Evolutionary conservation across 1,284 basidiomycete genomes (phyloP).

Genomic region (Xerocomus alliaceus): DNA sequence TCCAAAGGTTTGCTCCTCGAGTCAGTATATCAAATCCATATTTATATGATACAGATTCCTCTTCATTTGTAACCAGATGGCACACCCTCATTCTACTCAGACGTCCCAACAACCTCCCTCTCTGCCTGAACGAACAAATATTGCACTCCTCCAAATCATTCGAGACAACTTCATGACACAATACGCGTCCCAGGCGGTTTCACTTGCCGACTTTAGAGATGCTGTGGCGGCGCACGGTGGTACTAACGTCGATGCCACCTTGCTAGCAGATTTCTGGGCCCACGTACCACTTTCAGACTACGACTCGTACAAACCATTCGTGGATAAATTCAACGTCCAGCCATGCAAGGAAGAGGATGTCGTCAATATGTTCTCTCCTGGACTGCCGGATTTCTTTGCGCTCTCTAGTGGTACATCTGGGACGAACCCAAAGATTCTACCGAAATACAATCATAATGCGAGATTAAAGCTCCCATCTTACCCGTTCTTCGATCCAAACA

Average conservation of each 20-base stretch:
- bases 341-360: slow-evolving; percentile 24
- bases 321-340: slow-evolving; percentile 16
- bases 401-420: slow-evolving; percentile 27
- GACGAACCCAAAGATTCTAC: slow-evolving; percentile 13
- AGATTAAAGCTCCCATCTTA: background rate
- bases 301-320: slow-evolving; percentile 23
- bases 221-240: slow-evolving; percentile 8
- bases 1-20: no score
- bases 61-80: background rate
- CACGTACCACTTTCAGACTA: slow-evolving; percentile 28
- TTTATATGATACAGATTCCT: background rate
- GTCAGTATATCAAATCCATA: no score
- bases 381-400: slow-evolving; percentile 20
- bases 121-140: slow-evolving; percentile 1
- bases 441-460: slow-evolving; percentile 19
- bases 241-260: background rate
- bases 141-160: slow-evolving; percentile 6
- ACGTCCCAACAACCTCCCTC: background rate
- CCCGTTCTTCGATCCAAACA: background rate
- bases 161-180: slow-evolving; percentile 17
- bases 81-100: background rate
- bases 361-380: slow-evolving; percentile 24
- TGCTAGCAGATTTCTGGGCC: slow-evolving; percentile 17
- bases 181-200: slow-evolving; percentile 5
- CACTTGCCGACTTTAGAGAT: slow-evolving; percentile 19